Evolutionary conservation across 352 stramenopile genomes (phyloP), one percentile per base, ranked within the genome.

Genomic region (Phytophthora crassamura): DNA sequence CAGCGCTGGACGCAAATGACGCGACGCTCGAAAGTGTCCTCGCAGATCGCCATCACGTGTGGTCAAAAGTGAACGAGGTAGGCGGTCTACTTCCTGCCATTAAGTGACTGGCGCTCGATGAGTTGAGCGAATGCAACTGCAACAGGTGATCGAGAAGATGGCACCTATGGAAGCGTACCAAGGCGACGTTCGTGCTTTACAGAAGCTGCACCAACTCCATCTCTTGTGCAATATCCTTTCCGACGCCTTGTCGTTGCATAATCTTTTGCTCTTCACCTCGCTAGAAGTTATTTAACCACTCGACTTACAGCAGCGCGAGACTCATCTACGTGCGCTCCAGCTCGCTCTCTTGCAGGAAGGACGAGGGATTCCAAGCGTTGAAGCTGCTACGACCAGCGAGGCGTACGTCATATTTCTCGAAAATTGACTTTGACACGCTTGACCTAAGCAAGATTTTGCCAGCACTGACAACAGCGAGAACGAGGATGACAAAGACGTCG

Each of bases 181-280:
- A 25, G 65, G 64, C 38, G 77, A 87, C 25, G 48, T 80, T 39
- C 67, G 62, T 6, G 76, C 68, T 4, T 50, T 89, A 1, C 67
- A 60, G 20, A 76, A 80, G 48, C 70, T 90, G n/a, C 77, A 78
- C 38, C 67, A 82, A 16, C 72, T 91, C 11, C 82, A 88, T 39
- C 61, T 75, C 12, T 72, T 89, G 48, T 89, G 78, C 77, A 81
- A 89, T 89, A 89, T 90, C 82, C 75, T 82, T 71, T 68, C 32
- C 25, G 25, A 28, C 25, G 25, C 25, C 25, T 28, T 41, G 35
- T 28, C 47, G 28, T 45, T 42, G 35, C 10, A 16, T 28, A n/a
- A 14, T 11, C 55, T 40, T 25, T 48, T 18, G 49, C 28, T 4
- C 16, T 54, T 52, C 12, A 42, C 5, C 41, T 47, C 38, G 16